Evolutionary conservation across 371 early-diverging fungal species (phyloP).

Genomic region (Blastocladiella emersonii): DNA sequence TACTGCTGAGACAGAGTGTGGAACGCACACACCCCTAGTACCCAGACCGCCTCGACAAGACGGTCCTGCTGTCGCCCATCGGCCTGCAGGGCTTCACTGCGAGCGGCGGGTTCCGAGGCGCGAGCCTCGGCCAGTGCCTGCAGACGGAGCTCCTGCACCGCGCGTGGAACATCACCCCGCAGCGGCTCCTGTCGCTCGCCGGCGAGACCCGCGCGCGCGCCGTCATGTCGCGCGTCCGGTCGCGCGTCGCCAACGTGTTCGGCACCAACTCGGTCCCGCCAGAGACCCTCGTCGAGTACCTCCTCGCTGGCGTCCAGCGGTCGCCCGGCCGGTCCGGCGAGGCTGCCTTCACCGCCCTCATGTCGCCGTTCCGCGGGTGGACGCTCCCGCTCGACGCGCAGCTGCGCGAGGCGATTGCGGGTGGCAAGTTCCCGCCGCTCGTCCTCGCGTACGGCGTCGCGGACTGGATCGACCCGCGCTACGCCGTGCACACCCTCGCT

Average conservation of each 20-base stretch:
- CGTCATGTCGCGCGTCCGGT: conserved; percentile 1
- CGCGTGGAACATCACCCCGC: conserved; percentile 12
- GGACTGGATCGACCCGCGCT: conserved; percentile 13
- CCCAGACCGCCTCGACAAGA: conserved; percentile 9
- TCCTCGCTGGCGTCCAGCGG: conserved; percentile 8
- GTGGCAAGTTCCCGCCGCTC: too few species aligned
- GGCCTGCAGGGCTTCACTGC: conserved; percentile 10
- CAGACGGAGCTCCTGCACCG: conserved; percentile 4
- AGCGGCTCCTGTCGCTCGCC: conserved; percentile 11
- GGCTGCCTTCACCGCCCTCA: conserved; percentile 9
- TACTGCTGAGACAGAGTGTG: too few species aligned
- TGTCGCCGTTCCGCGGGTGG: conserved; percentile 9
- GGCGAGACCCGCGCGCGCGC: conserved; percentile 7
- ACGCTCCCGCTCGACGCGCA: conserved; percentile 9
- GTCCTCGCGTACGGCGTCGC: conserved; percentile 10
- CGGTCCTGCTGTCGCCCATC: conserved; percentile 11
- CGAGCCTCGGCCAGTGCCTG: neutral
- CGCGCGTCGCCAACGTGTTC: conserved; percentile 6
- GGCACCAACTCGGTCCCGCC: too few species aligned
- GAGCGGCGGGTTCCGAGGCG: neutral
- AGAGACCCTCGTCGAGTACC: conserved; percentile 8
- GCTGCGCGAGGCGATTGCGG: neutral
- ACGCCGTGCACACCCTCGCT: neutral
- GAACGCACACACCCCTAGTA: too few species aligned
- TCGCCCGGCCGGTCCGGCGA: conserved; percentile 10